These are phyloP conservation scores for Fusarium lateritium DNA, from an alignment of 2,329 filamentous ascomycete genomes.

Conservation along the genomic window DNA sequence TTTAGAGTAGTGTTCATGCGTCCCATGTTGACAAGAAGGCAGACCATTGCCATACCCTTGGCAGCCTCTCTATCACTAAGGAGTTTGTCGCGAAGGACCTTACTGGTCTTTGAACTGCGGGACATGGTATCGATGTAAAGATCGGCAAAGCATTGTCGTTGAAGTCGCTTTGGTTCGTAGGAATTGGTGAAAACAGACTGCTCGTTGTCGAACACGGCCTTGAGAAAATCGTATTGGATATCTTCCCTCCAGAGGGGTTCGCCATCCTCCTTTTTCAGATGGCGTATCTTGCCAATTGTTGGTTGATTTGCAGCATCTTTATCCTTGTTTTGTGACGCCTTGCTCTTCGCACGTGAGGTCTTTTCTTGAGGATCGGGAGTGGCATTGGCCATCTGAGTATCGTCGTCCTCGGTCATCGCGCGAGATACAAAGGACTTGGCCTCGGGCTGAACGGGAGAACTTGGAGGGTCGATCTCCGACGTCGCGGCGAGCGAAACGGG, in stretches of 20 bases:
- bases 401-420: slow-evolving; percentile 64
- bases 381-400: slow-evolving; percentile 59
- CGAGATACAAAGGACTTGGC: slow-evolving; percentile 64
- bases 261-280: slow-evolving; percentile 90
- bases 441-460: slow-evolving; percentile 61
- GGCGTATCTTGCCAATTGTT: slow-evolving; percentile 79
- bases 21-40: slow-evolving; percentile 94
- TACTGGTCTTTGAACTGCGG: slow-evolving; percentile 98
- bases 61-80: slow-evolving; percentile 92
- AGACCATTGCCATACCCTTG: slow-evolving; percentile 99
- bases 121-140: slow-evolving; percentile 99
- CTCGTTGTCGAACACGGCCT: slow-evolving; percentile 83
- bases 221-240: slow-evolving; percentile 90
- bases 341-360: slow-evolving; percentile 55
- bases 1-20: slow-evolving; percentile 99
- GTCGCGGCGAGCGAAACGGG: slow-evolving; percentile 59
- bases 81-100: slow-evolving; percentile 96
- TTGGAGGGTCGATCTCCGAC: slow-evolving; percentile 63
- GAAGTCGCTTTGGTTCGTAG: slow-evolving; percentile 75
- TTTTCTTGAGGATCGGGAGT: slow-evolving; percentile 62
- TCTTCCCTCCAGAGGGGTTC: slow-evolving; percentile 89
- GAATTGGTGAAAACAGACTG: slow-evolving; percentile 88
- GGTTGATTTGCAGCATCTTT: slow-evolving; percentile 55
- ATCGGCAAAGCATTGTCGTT: slow-evolving; percentile 88
- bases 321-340: slow-evolving; percentile 51